Base-by-base conservation (phyloP, 2,329 filamentous ascomycete species). In the Colletotrichum orbiculare region DNA sequence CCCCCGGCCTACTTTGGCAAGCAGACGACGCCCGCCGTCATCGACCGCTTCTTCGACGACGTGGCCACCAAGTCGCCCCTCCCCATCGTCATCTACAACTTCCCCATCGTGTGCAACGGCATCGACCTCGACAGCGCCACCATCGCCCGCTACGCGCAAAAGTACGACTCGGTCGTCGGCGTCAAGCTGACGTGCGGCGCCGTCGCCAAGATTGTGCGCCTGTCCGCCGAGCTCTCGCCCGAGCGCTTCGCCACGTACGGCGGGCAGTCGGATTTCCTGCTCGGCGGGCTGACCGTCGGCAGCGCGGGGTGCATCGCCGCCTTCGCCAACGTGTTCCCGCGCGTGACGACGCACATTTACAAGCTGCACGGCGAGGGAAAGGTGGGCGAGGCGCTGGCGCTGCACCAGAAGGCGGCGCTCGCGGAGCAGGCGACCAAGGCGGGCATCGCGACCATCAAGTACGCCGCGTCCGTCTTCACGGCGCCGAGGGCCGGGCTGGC, bases 181-280 rank as follows among this genome's bases (percentile, higher is more conserved):
- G 86, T 89, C 15, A 90, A 90, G 73, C 78, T 91, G 66, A 91
- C 88, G 11, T 91, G 88, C 75, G 88, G 89, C 12, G 88, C 87
- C 69, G 90, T 91, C 37, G 90, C 88, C 64, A 93, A 92, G 76
- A 84, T 93, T 54, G 87, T 87, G 3, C 82, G 90, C 7, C 82
- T 93, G 3, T 73, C 76, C 6, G 81, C 79, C 12, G 74, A 80
- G 67, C 77, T 91, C 61, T 74, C 82, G 0, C 75, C 83, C 0
- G 81, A 85, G 3, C 75, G 82, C 10, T 94, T 94, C 72, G 85
- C 89, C 1, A 86, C 88, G 0, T 93, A 87, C 71, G 90, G 89
- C 2, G 91, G 91, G 0, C 90, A 93, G 77, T 87, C 87, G 1
- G 91, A 94, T 71, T 93, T 91, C 73, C 74, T 93, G 25, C 78